Percentiles rank a stretch among this genome's conserved stretches.
These are phyloP conservation scores for Sphagnum magellanicum DNA, from an alignment of 228 moss, liverwort and hornwort species.

Conservation along the genomic window DNA sequence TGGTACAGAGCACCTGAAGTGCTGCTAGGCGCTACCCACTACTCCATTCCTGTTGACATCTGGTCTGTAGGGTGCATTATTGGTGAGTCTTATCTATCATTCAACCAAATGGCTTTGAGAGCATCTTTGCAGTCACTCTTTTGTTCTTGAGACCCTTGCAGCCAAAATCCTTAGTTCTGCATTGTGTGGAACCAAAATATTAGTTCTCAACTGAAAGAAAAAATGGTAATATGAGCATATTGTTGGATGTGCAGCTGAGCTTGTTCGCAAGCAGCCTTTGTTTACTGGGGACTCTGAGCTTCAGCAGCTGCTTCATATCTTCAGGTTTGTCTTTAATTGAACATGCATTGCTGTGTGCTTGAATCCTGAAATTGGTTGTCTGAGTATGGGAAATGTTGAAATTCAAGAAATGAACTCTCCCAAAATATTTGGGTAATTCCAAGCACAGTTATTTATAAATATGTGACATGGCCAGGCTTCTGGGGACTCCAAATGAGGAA, in stretches of 20 bases:
- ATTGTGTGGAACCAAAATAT: neutral
- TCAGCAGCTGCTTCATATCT: constrained; percentile 79
- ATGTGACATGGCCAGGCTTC: constrained; percentile 20
- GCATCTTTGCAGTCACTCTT: neutral
- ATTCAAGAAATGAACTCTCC: neutral
- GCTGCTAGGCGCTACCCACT: constrained; percentile 78
- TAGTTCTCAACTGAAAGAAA: too few relatives aligned
- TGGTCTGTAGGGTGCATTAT: constrained; percentile 91
- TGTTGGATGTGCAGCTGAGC: constrained; percentile 37
- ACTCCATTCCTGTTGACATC: constrained; percentile 77
- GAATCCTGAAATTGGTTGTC: neutral
- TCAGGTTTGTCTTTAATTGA: constrained; percentile 25
- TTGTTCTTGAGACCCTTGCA: neutral
- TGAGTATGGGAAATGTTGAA: neutral
- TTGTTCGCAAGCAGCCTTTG: constrained; percentile 67
- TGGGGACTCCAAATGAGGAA: constrained; percentile 70
- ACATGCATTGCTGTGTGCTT: neutral
- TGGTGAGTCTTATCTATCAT: constrained; percentile 24
- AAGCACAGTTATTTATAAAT: neutral
- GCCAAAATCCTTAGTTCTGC: neutral
- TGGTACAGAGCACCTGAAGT: constrained; percentile 90
- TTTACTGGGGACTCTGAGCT: constrained; percentile 84
- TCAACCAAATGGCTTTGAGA: neutral
- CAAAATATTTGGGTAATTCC: neutral
- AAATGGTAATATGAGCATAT: too few relatives aligned